phyloP scores from a whole-genome alignment of 345 rosid species.

The Erodium maritimum region DNA sequence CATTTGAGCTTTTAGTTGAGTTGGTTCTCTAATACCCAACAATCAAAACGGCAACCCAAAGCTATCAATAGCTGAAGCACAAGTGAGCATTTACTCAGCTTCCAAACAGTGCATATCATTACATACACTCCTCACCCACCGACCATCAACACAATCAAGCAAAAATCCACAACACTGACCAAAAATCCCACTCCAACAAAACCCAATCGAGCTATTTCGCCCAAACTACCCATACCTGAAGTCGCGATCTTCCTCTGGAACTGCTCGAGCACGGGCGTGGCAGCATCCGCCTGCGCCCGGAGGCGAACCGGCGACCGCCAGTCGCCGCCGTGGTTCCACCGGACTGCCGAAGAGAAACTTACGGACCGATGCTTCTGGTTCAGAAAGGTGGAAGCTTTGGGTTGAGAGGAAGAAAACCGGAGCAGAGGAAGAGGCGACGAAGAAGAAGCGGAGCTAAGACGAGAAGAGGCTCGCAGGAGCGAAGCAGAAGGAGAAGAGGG shows the following conservation, averaged over 20 bases:
- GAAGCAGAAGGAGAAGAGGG: background rate
- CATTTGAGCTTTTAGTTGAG: no score
- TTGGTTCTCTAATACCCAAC: no score
- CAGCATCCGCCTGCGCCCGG: constrained; percentile 53
- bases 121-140: background rate
- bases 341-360: constrained; percentile 26
- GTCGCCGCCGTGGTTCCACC: constrained; percentile 66
- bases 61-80: background rate
- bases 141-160: background rate
- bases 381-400: background rate
- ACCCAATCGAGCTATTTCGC: background rate
- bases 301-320: constrained; percentile 49
- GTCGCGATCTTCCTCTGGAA: constrained; percentile 47
- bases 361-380: constrained; percentile 31
- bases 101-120: background rate
- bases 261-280: constrained; percentile 28
- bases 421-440: background rate
- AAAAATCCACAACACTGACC: no score
- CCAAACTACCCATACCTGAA: constrained; percentile 25
- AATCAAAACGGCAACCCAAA: no score
- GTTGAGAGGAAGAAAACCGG: background rate
- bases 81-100: background rate
- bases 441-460: background rate
- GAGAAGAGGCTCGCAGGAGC: background rate
- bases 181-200: no score